Conservation (phyloP, 1,139 yeast species). For the Ogataea hybrid region DNA sequence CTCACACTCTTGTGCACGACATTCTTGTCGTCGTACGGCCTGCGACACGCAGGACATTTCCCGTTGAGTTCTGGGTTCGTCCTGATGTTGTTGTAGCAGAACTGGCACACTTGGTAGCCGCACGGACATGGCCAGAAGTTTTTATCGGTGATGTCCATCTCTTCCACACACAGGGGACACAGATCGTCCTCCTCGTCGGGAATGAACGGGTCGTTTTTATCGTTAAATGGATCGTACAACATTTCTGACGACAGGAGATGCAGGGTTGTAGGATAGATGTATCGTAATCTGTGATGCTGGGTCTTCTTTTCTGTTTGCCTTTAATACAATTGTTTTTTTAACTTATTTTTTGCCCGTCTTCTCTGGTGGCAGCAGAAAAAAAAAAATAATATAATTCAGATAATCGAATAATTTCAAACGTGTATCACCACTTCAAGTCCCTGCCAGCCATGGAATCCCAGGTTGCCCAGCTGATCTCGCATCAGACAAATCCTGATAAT, state of each 20-base stretch:
- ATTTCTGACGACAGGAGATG: conserved; percentile 15
- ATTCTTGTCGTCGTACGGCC: conserved; percentile 88
- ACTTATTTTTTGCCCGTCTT: conserved; percentile 3
- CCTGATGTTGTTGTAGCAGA: conserved; percentile 94
- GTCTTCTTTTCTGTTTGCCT: conserved; percentile 2
- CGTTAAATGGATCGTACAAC: conserved; percentile 31
- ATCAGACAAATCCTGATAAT: conserved; percentile 26
- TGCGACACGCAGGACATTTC: conserved; percentile 96
- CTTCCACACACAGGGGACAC: conserved; percentile 95
- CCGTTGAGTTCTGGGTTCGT: conserved; percentile 95
- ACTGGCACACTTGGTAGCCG: conserved; percentile 98
- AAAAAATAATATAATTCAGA: neutral
- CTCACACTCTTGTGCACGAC: conserved; percentile 84
- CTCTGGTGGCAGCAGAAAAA: conserved; percentile 10
- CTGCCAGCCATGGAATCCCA: conserved; percentile 12
- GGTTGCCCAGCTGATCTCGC: conserved; percentile 14
- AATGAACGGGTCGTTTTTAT: conserved; percentile 47
- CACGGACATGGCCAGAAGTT: conserved; percentile 99
- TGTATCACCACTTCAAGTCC: neutral
- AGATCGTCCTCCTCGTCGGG: conserved; percentile 82
- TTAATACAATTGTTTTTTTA: neutral
- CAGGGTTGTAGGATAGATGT: neutral
- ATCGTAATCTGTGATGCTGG: neutral
- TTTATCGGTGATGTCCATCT: conserved; percentile 93
- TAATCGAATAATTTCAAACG: neutral